These are phyloP conservation scores for Odontarrhena argentea DNA, from an alignment of 345 rosid genomes.

Conservation along the genomic window DNA sequence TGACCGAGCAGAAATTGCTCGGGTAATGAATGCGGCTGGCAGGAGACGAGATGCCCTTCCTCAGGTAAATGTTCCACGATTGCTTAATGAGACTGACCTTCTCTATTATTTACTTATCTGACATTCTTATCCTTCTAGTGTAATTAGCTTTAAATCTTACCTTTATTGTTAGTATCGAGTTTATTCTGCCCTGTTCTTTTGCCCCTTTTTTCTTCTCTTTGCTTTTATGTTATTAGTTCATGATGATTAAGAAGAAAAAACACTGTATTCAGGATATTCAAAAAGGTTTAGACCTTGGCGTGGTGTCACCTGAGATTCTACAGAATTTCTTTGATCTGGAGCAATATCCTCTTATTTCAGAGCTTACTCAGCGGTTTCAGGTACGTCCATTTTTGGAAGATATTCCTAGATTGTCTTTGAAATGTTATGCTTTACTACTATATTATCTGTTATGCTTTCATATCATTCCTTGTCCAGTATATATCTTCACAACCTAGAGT, in stretches of 20 bases:
- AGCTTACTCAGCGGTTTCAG: constrained; percentile 86
- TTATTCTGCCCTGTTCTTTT: neutral
- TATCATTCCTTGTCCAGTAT: constrained; percentile 15
- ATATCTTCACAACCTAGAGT: neutral
- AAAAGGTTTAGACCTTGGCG: constrained; percentile 91
- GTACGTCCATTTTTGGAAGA: constrained; percentile 40
- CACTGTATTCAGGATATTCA: constrained; percentile 75
- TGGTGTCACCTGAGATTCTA: constrained; percentile 90
- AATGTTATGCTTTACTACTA: constrained; percentile 1
- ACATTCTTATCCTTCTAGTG: neutral
- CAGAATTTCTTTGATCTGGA: constrained; percentile 92
- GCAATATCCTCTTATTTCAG: constrained; percentile 77
- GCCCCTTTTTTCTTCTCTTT: neutral
- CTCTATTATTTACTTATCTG: constrained; percentile 18
- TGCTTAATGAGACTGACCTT: constrained; percentile 4
- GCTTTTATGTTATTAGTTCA: constrained; percentile 20
- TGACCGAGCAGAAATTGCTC: constrained; percentile 94
- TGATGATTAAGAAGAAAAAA: constrained; percentile 1
- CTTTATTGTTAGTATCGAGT: neutral
- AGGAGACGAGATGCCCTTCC: constrained; percentile 86
- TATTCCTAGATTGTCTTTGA: constrained; percentile 5
- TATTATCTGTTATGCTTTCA: neutral
- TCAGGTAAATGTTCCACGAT: constrained; percentile 51
- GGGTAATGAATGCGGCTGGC: constrained; percentile 96
- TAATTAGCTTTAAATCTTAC: neutral